Base-by-base conservation (phyloP, 805 yeast genomes). In the Yueomyces sinensis region DNA sequence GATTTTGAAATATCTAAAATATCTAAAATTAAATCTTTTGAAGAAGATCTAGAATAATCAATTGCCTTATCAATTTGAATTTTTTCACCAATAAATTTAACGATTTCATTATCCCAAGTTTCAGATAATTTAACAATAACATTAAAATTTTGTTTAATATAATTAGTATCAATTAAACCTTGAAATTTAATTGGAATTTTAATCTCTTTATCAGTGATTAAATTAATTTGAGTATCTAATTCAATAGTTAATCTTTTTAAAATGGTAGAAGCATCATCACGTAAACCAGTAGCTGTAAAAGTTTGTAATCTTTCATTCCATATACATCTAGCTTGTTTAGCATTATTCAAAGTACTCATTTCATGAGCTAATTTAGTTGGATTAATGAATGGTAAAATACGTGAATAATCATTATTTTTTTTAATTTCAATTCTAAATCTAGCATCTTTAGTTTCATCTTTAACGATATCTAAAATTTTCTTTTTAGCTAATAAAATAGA, bases 1-100 rank as follows among this genome's bases (percentile, higher is more conserved):
- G 97, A 94, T 57, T 72, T 78, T 9, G 93, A 75, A 56, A 91
- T 76, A 47, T 86, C 94, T 49, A 91, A 65, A 27, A 73, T 59
- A 43, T 76, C 84, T 29, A 77, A 71, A 38, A 67, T 62, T 52
- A 66, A 74, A 36, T 72, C 65, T 33, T 74, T 63, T 24, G 91
- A 71, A 29, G 73, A 63, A 32, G 65, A 53, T 54, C 76, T 70
- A 13, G 89, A 82, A 39, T 59, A 62, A 17, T 63, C 64, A 41
- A 78, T 63, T 14, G 96, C 96, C 13, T 61, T 59, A 9, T 65
- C 48, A 33, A 87, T 68, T 36, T 72, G 65, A 13, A 58, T 45
- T 13, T 65, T 63, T 35, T 75, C 76, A 45, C 91, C 94, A 37
- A 74, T 61, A 52, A 81, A 76, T 30, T 68, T 55, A 30, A 78